Evolutionary conservation across 1,139 yeast species (phyloP), one percentile per base, ranked within the genome.

Genomic region (Petasospora fabianii): DNA sequence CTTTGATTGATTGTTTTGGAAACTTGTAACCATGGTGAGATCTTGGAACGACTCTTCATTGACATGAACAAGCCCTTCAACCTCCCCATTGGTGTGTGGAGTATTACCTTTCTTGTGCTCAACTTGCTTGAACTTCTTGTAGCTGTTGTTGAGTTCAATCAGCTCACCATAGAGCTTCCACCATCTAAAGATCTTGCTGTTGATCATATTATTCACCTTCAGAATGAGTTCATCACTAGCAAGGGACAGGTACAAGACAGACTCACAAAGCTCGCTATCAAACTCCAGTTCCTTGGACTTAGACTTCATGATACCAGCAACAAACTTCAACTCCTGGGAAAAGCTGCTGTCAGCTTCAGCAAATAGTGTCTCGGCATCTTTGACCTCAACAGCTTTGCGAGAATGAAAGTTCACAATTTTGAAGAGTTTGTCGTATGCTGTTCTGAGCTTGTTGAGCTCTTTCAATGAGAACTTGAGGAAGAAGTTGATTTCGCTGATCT

Each of bases 381-480:
- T 48, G 6, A 66, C 41, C 53, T 81, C 88, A 1, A 61, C 50
- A 3, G 55, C 47, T 49, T 80, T 79, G 14, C 69, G 46, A 13
- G 68, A 67, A n/a, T 62, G 56, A 34, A 78, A 69, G 3, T 68
- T 58, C 1, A 65, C 49, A 22, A 73, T 55, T 48, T 74, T 75
- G 44, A 69, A 67, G 33, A 79, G 49, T 35, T 62, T 65, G 15
- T 61, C 58, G 13, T 75, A 55, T 1, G 54, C 40, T 1, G 41
- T 47, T 13, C 60, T 58, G 39, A 71, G 66, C 2, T 53, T 54
- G 2, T 52, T 56, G 24, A 81, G 55, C 49, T 81, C 86, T 11
- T 64, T 61, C 18, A 64, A 47, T 1, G 84, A 74, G 49, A 69
- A 81, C 31, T 68, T 68, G 20, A 82, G 54, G 51, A 84, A 84